phyloP scores from a whole-genome alignment of 75 land plant species.

The Pinus albicaulis region DNA sequence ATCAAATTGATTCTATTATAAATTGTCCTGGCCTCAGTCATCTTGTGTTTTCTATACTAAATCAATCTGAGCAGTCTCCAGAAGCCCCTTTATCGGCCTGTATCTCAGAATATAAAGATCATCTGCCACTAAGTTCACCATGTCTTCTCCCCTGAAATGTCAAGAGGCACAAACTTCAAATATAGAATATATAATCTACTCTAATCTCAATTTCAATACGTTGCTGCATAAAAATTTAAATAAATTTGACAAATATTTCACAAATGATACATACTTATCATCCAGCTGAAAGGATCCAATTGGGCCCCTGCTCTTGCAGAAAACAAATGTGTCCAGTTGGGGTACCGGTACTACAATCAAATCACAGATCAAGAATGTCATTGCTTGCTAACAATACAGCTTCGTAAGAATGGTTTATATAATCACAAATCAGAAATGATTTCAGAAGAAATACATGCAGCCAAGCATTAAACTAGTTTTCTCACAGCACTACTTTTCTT shows the following conservation, averaged over 20 bases:
- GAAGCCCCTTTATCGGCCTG: slow-evolving; percentile 64
- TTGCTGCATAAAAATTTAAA: neutral
- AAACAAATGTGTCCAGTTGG: slow-evolving; percentile 72
- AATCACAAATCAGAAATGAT: neutral
- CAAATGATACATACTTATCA: slow-evolving; percentile 47
- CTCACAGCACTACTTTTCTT: neutral
- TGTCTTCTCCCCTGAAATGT: slow-evolving; percentile 65
- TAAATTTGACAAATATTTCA: neutral
- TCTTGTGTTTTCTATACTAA: slow-evolving; percentile 33
- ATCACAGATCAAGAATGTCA: neutral
- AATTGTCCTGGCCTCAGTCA: too few species aligned
- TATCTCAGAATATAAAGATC: slow-evolving; percentile 81
- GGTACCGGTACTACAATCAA: slow-evolving; percentile 70
- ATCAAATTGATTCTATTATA: too few species aligned
- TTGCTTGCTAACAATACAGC: neutral
- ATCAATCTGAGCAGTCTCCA: slow-evolving; percentile 80
- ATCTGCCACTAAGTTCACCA: slow-evolving; percentile 61
- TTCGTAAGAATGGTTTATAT: neutral
- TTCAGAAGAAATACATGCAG: neutral
- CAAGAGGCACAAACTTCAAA: neutral
- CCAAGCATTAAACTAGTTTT: neutral
- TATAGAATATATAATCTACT: neutral
- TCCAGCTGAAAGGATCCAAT: slow-evolving; percentile 82
- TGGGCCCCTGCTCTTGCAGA: slow-evolving; percentile 65
- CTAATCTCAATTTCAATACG: neutral